These are phyloP conservation scores for Tricholoma matsutake DNA, from an alignment of 768 basidiomycete species.

Conservation along the genomic window DNA sequence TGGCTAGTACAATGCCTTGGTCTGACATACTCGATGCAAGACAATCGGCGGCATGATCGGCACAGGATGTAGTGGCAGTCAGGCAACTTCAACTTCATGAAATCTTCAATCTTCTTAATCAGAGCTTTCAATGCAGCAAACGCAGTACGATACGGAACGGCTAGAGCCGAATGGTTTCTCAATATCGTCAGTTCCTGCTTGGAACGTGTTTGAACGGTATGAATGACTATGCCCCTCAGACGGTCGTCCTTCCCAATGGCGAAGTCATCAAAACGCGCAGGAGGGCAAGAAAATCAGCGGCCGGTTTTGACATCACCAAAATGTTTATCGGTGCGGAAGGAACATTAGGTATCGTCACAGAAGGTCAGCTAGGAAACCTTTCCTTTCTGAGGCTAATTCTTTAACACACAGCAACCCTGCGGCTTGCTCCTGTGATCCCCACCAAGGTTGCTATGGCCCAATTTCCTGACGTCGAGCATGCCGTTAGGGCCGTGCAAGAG, in stretches of 20 bases:
- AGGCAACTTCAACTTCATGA: conserved; percentile 25
- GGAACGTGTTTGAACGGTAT: conserved; percentile 1
- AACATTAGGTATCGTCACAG: conserved; percentile 84
- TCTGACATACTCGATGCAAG: conserved; percentile 25
- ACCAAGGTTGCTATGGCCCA: conserved; percentile 87
- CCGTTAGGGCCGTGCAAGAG: conserved; percentile 79
- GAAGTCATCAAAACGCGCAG: conserved; percentile 85
- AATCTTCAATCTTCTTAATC: neutral
- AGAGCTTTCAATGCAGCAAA: conserved; percentile 47
- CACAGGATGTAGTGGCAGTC: conserved; percentile 83
- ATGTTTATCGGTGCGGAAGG: conserved; percentile 90
- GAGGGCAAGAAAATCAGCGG: conserved; percentile 78
- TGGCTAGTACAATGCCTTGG: neutral
- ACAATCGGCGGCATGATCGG: conserved; percentile 90
- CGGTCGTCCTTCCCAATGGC: conserved; percentile 80
- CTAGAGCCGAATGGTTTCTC: conserved; percentile 85
- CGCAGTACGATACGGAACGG: conserved; percentile 84
- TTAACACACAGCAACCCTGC: conserved; percentile 60
- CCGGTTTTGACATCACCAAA: conserved; percentile 86
- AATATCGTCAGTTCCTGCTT: conserved; percentile 53
- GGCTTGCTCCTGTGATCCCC: conserved; percentile 77
- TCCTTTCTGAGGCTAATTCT: neutral
- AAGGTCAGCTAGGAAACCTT: conserved; percentile 42
- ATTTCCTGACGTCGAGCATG: conserved; percentile 75
- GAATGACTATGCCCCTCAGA: conserved; percentile 42